phyloP scores from a whole-genome alignment of 2,329 filamentous ascomycete species.

The Colletotrichum sp. region DNA sequence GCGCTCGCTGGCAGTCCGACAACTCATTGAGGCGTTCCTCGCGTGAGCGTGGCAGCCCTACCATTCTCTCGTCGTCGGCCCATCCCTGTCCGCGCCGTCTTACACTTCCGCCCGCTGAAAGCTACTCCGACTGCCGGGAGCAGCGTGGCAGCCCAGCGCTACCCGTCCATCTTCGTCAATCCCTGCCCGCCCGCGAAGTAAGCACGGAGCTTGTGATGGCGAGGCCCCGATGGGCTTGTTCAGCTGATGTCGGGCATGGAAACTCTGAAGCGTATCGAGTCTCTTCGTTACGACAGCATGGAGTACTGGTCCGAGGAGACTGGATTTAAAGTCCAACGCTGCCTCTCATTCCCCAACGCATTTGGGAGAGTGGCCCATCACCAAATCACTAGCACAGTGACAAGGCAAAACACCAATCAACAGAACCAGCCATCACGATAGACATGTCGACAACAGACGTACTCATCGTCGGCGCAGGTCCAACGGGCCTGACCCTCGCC shows the following conservation, averaged over 20 bases:
- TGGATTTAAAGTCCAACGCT: background rate
- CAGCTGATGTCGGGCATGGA: conserved; percentile 18
- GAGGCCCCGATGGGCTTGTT: background rate
- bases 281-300: background rate
- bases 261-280: conserved; percentile 12
- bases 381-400: background rate
- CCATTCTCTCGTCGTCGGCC: background rate
- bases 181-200: background rate
- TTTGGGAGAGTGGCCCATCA: background rate
- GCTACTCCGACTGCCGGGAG: background rate
- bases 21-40: background rate
- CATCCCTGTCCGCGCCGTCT: background rate
- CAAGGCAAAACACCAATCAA: background rate
- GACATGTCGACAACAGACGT: conserved; percentile 34
- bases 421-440: background rate
- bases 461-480: conserved; percentile 39
- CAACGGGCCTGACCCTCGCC: conserved; percentile 38
- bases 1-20: background rate
- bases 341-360: background rate
- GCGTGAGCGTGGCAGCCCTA: background rate
- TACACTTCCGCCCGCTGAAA: background rate
- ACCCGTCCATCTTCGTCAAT: background rate
- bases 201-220: conserved; percentile 4
- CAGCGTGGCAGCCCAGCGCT: background rate
- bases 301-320: background rate